These are phyloP conservation scores for Dichotomopilus funicola DNA, from an alignment of 2,329 filamentous ascomycete genomes.

Conservation along the genomic window DNA sequence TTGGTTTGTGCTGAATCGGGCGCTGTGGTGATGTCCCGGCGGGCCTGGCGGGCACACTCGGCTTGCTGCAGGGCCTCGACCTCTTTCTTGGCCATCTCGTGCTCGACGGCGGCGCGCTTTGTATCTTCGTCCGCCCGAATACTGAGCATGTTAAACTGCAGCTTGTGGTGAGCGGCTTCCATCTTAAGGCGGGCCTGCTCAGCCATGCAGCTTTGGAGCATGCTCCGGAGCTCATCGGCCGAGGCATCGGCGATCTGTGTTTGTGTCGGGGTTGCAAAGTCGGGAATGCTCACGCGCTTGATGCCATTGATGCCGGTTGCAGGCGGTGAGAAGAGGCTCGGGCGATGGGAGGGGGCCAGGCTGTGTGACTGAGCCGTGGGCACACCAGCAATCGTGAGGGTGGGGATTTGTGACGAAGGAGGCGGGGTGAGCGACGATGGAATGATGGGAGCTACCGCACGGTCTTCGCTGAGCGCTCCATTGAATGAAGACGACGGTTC, in stretches of 20 bases:
- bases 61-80: slow-evolving; percentile 74
- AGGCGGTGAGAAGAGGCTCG: slow-evolving; percentile 48
- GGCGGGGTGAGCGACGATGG: slow-evolving; percentile 54
- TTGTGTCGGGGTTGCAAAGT: slow-evolving; percentile 42
- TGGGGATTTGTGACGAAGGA: slow-evolving; percentile 46
- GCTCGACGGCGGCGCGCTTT: slow-evolving; percentile 82
- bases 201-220: slow-evolving; percentile 48
- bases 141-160: slow-evolving; percentile 78
- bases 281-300: slow-evolving; percentile 28
- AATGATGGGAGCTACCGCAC: slow-evolving; percentile 40
- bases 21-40: slow-evolving; percentile 45
- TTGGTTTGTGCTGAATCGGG: slow-evolving; percentile 49
- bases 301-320: slow-evolving; percentile 37
- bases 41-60: slow-evolving; percentile 60
- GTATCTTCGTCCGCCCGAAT: slow-evolving; percentile 80
- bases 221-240: slow-evolving; percentile 48
- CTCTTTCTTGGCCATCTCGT: slow-evolving; percentile 83
- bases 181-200: slow-evolving; percentile 63
- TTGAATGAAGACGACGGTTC: slow-evolving; percentile 44
- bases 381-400: slow-evolving; percentile 23
- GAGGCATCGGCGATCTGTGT: slow-evolving; percentile 48
- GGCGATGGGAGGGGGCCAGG: slow-evolving; percentile 39
- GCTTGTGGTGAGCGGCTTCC: slow-evolving; percentile 80
- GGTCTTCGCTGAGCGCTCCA: slow-evolving; percentile 44
- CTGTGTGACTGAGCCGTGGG: slow-evolving; percentile 23